Evolutionary conservation across 176 grass and related monocot species (phyloP).

Genomic region (Poa pratensis): DNA sequence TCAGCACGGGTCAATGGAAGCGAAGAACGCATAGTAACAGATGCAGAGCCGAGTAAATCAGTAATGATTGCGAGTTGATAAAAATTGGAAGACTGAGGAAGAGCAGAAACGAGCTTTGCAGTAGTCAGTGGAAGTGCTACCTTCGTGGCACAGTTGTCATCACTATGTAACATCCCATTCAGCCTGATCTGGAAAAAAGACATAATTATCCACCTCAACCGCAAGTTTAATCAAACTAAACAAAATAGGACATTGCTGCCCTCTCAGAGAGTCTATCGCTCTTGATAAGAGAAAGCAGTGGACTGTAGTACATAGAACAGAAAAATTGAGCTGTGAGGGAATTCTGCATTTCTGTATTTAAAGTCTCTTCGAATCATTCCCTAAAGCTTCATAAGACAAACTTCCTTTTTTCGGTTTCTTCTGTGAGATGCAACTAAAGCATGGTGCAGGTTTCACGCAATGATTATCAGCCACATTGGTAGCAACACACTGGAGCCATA

Average conservation of each 20-base stretch:
- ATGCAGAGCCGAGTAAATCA: not conserved
- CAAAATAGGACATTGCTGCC: not conserved
- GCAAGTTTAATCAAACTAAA: not conserved
- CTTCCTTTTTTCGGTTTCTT: not conserved
- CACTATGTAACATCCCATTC: conserved; percentile 85
- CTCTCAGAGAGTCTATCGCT: not conserved
- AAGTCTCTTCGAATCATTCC: not conserved
- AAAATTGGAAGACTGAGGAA: conserved; percentile 1
- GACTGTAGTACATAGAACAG: not conserved
- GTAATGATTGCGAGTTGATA: conserved; percentile 17
- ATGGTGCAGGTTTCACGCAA: not conserved
- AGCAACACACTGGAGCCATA: conserved; percentile 37
- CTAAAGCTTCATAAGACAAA: conserved; percentile 6
- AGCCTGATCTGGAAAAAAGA: conserved; percentile 75
- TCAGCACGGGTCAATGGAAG: not conserved
- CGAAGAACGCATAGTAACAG: conserved; percentile 15
- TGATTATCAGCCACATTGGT: not conserved
- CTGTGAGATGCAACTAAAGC: not conserved
- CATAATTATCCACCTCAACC: conserved; percentile 14
- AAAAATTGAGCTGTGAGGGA: not conserved
- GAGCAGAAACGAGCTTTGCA: not conserved
- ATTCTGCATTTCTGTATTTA: not conserved
- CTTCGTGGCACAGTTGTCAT: conserved; percentile 82
- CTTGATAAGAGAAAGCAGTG: not conserved
- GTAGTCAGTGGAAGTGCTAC: conserved; percentile 34